Percentiles rank a stretch among this genome's conserved stretches.
Evolutionary conservation across 371 early-diverging fungal species (phyloP).

Genomic region (Lichtheimia ramosa): DNA sequence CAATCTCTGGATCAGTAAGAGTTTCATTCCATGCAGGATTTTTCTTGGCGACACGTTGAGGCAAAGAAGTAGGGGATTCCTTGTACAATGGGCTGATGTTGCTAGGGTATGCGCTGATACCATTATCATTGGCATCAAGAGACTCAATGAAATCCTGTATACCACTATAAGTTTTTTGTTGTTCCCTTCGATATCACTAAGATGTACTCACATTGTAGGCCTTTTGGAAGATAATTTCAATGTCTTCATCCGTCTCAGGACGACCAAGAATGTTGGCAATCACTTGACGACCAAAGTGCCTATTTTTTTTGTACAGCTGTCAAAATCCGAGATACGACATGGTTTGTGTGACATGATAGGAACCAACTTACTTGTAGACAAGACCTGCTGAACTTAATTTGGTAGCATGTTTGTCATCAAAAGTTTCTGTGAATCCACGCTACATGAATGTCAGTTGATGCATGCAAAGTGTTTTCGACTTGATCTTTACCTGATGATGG

Average conservation of each 20-base stretch:
- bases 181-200: too few species aligned
- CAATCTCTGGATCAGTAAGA: conserved; percentile 62
- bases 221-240: conserved; percentile 74
- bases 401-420: conserved; percentile 74
- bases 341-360: neutral
- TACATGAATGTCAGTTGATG: conserved; percentile 8
- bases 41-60: conserved; percentile 76
- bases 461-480: neutral
- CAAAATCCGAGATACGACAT: neutral
- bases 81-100: conserved; percentile 79
- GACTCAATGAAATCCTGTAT: conserved; percentile 71
- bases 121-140: conserved; percentile 86
- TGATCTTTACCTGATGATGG: conserved; percentile 84
- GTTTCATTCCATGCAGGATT: conserved; percentile 94
- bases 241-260: conserved; percentile 49
- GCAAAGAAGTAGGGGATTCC: conserved; percentile 77
- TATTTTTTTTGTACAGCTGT: conserved; percentile 12
- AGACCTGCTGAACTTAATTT: conserved; percentile 93
- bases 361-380: conserved; percentile 69
- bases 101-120: conserved; percentile 82
- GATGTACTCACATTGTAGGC: conserved; percentile 66
- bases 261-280: conserved; percentile 63
- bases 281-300: conserved; percentile 87
- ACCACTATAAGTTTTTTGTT: neutral
- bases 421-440: conserved; percentile 91